Evolutionary conservation across 1,139 yeast species (phyloP).

Genomic region (Protomyces macrosporus): DNA sequence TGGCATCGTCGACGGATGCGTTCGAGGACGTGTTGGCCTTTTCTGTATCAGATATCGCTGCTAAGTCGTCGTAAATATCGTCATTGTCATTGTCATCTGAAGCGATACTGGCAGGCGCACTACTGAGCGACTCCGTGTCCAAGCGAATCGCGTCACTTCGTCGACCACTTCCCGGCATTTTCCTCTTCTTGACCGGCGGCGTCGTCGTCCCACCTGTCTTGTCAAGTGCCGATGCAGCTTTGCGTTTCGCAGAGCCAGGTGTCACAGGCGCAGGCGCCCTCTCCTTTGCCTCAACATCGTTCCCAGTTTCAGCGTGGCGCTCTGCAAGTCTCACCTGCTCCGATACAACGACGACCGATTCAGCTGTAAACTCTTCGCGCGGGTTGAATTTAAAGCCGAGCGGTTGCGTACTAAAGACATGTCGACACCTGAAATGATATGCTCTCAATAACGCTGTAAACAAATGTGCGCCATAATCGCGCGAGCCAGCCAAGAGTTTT

Average conservation of each 20-base stretch:
- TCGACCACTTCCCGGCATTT: not conserved
- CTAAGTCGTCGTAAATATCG: not conserved
- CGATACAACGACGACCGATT: not conserved
- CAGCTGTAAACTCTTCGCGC: slow-evolving; percentile 14
- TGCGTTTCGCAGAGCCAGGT: not conserved
- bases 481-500: slow-evolving; percentile 54
- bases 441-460: slow-evolving; percentile 72
- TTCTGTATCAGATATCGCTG: not conserved
- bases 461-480: slow-evolving; percentile 82
- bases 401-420: slow-evolving; percentile 80
- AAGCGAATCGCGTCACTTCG: not conserved
- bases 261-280: not conserved
- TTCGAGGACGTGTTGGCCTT: not conserved
- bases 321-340: too few relatives aligned
- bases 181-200: not conserved
- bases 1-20: slow-evolving; percentile 27
- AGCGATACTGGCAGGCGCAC: not conserved
- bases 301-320: not conserved
- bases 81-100: not conserved
- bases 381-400: slow-evolving; percentile 64
- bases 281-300: not conserved
- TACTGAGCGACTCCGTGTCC: not conserved
- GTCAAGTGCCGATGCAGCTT: not conserved
- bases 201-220: not conserved
- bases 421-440: slow-evolving; percentile 63